Evolutionary conservation across 805 yeast species (phyloP), one percentile per base, ranked within the genome.

Genomic region (Torulaspora gathmanii): DNA sequence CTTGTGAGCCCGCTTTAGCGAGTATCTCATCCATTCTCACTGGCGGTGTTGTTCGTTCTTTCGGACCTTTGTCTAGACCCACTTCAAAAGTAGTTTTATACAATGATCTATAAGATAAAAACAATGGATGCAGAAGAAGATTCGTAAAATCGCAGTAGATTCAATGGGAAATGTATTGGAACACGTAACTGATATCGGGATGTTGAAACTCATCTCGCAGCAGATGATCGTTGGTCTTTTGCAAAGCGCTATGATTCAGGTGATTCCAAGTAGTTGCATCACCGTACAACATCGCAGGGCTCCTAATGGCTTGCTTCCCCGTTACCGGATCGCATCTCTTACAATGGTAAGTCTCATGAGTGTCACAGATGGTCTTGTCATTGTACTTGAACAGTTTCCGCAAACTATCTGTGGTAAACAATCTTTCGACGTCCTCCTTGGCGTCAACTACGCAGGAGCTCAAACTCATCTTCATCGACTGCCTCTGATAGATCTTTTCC

Each of bases 201-300:
- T 75, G 76, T 16, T 77, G 74, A 15, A 74, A 68, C 62, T 93
- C 99, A 57, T 85, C 88, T 52, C 79, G 75, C 48, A 93, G 69
- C 40, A 93, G 68, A 49, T 78, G 75, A 60, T 93, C 99, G 55
- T 88, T 86, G 16, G 90, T 86, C 26, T 69, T 67, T 22, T 64
- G 69, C 58, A 93, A 70, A 2, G 76, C 79, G 3, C 70, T 75
- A 48, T 76, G 86, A 49, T 82, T 77, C 46, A 86, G 72, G 68
- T 93, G 99, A 63, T 93, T 91, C 99, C 99, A 91, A 0, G 97
- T 82, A 0, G 97, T 93, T 0, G 98, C 86, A 66, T 93, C 99
- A 52, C 99, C 99, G 61, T 93, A 93, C 27, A 93, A 69, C 96
- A 93, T 90, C 0, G 95, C 95, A 0, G 82, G 78, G 0, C 96